Evolutionary conservation across 495 filamentous ascomycete genomes (phyloP), one percentile per base, ranked within the genome.

Genomic region (Penicillium coffeae): DNA sequence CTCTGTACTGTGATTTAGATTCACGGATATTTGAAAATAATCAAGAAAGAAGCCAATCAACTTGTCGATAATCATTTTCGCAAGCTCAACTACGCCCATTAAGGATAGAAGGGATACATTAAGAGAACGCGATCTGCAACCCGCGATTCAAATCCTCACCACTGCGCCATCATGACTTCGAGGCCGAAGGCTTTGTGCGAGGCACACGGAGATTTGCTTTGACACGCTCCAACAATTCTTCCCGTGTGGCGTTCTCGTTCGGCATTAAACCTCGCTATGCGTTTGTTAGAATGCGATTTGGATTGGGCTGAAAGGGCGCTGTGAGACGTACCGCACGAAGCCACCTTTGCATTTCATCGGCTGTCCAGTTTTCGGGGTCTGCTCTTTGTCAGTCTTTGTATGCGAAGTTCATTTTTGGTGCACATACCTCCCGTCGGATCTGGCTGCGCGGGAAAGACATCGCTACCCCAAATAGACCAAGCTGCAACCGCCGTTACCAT

Each of bases 401-500:
- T 41, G 20, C 27, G 34, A 13, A 16, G 18, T 13, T 25, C 18
- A 2, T 13, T 40, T 21, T 14, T 18, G 30, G 14, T 21, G 33
- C 33, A 48, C 70, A 52, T 66, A 83, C 84, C 77, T 59, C 90
- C 90, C 42, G 69, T 85, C n/a, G 90, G 90, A 64, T 94, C 90
- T 20, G 66, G 51, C 43, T 82, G 67, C 0, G 72, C 56, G 1
- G 89, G 89, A 52, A 95, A 90, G 53, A 95, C 77, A 48, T 89
- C 88, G 20, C 80, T 77, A 42, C 87, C 86, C 85, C 86, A 89
- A 50, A 95, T 94, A 2, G 84, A 77, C 83, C 85, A 95, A 14
- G 78, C 86, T 5, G 90, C 85, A 6, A 86, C 90, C 2, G 87
- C 89, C 2, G 88, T 86, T 35, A 96, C 83, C 52, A 95, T 80